A percentile compares a stretch with the other conserved stretches of the same genome.
phyloP scores from a whole-genome alignment of 164 flowering plant species.

The Platanus orientalis region DNA sequence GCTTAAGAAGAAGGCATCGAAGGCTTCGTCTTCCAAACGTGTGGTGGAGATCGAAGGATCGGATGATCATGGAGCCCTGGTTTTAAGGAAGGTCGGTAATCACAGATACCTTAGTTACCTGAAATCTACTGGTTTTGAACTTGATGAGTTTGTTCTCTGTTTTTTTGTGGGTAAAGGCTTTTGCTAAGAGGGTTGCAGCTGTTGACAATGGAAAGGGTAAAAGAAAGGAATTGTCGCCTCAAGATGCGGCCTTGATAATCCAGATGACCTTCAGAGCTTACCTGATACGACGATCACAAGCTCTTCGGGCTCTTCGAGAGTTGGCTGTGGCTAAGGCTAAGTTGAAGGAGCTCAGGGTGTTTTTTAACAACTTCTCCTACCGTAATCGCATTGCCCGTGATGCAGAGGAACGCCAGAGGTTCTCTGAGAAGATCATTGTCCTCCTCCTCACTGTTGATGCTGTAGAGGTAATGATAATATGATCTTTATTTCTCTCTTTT shows the following conservation, averaged over 20 bases:
- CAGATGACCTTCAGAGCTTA: slow-evolving; percentile 74
- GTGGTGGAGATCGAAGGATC: slow-evolving; percentile 69
- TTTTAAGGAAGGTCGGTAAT: slow-evolving; percentile 52
- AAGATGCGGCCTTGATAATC: slow-evolving; percentile 82
- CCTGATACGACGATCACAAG: slow-evolving; percentile 73
- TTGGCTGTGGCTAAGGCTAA: slow-evolving; percentile 81
- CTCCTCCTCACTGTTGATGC: slow-evolving; percentile 89
- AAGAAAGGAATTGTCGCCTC: slow-evolving; percentile 70
- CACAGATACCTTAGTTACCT: background rate
- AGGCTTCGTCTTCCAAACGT: slow-evolving; percentile 27
- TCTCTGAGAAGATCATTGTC: slow-evolving; percentile 85
- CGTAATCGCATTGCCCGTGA: slow-evolving; percentile 55
- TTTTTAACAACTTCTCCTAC: slow-evolving; percentile 74
- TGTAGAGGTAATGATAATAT: slow-evolving; percentile 55
- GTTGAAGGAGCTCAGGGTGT: slow-evolving; percentile 76
- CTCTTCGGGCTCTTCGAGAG: slow-evolving; percentile 74
- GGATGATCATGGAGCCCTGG: slow-evolving; percentile 47
- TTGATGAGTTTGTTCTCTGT: background rate
- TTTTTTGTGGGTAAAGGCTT: slow-evolving; percentile 40
- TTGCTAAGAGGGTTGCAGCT: slow-evolving; percentile 52
- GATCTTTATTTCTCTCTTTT: background rate
- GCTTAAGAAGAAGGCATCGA: slow-evolving; percentile 28
- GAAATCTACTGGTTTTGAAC: background rate
- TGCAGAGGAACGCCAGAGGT: slow-evolving; percentile 82
- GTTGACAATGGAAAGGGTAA: slow-evolving; percentile 52